phyloP scores from a whole-genome alignment of 768 basidiomycete species.

The Suillus occidentalis region DNA sequence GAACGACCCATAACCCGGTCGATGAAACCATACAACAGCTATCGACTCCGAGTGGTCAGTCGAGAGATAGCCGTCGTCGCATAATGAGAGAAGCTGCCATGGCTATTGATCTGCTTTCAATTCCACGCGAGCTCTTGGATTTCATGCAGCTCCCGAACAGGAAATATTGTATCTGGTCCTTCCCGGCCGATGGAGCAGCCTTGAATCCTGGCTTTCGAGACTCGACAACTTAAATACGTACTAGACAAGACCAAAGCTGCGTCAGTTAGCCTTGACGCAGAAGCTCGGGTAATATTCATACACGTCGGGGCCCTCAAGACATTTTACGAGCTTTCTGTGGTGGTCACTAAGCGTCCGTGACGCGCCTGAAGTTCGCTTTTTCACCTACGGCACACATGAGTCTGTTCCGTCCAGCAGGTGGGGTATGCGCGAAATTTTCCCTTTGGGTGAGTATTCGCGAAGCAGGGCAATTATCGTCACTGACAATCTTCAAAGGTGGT shows the following conservation, averaged over 20 bases:
- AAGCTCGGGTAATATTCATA: constrained; percentile 59
- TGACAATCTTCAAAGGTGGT: constrained; percentile 50
- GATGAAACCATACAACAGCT: constrained; percentile 10
- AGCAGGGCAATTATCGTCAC: neutral
- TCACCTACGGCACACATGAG: constrained; percentile 67
- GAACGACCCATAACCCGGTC: constrained; percentile 19
- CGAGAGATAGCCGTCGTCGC: constrained; percentile 1
- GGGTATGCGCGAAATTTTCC: constrained; percentile 69
- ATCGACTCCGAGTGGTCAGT: neutral
- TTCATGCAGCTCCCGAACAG: constrained; percentile 41
- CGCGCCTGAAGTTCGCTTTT: constrained; percentile 53
- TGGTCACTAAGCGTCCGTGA: constrained; percentile 49
- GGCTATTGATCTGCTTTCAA: constrained; percentile 35
- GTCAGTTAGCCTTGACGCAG: constrained; percentile 36
- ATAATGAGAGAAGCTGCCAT: constrained; percentile 16
- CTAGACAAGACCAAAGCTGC: constrained; percentile 45
- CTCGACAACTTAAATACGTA: constrained; percentile 40
- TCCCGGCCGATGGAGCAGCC: constrained; percentile 31
- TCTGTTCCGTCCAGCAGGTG: constrained; percentile 50
- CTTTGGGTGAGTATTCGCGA: constrained; percentile 49
- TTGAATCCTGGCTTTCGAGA: constrained; percentile 42
- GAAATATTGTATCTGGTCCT: constrained; percentile 51
- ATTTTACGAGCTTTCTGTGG: constrained; percentile 47
- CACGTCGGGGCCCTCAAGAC: constrained; percentile 57
- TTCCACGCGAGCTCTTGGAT: constrained; percentile 49